These are phyloP conservation scores for Russula olivacea DNA, from an alignment of 768 basidiomycete species.

Conservation along the genomic window DNA sequence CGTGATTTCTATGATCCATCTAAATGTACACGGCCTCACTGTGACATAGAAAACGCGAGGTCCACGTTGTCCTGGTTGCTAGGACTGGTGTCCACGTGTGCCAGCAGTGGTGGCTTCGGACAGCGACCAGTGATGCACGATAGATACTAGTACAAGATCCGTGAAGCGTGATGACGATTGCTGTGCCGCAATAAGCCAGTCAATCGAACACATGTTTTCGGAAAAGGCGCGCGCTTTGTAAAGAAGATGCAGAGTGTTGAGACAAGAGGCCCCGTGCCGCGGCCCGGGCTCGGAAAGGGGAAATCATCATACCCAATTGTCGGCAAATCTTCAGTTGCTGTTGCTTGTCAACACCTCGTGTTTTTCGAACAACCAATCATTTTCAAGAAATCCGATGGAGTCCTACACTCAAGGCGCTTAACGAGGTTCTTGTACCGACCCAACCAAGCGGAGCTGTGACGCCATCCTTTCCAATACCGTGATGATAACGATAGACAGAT, in stretches of 20 bases:
- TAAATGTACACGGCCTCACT: not conserved
- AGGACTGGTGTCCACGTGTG: not conserved
- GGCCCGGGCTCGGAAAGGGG: not conserved
- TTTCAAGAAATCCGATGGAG: not conserved
- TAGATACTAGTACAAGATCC: not conserved
- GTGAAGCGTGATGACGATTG: not conserved
- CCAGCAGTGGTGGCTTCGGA: not conserved
- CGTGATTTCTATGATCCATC: not conserved
- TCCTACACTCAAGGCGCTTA: constrained; percentile 5
- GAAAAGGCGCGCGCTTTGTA: not conserved
- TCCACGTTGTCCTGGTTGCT: constrained; percentile 2
- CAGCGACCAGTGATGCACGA: no score
- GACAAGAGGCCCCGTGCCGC: not conserved
- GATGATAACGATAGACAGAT: not conserved
- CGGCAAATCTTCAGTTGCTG: no score
- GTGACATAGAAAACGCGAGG: not conserved
- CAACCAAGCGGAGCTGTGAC: not conserved
- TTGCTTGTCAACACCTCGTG: not conserved
- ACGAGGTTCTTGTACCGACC: no score
- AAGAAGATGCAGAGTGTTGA: no score
- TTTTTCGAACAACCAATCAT: not conserved
- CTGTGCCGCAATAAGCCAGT: not conserved
- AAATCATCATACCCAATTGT: not conserved
- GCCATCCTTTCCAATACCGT: not conserved
- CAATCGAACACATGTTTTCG: not conserved